These are phyloP conservation scores for Phaeophleospora eucalypticola DNA, from an alignment of 2,329 filamentous ascomycete genomes.

Conservation along the genomic window DNA sequence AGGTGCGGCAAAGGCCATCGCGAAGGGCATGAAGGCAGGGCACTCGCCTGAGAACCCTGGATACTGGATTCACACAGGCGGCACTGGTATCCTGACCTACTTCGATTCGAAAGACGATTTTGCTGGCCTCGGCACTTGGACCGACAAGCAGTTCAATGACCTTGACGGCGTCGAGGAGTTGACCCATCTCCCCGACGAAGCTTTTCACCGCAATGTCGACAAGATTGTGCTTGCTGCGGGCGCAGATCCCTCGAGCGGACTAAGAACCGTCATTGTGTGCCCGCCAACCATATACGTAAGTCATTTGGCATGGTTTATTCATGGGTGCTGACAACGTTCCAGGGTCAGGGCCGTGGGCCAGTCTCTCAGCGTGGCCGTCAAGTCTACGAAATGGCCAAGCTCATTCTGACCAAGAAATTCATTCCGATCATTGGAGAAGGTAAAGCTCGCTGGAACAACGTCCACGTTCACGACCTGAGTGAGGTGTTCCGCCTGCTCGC, in stretches of 20 bases:
- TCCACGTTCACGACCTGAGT: constrained; percentile 58
- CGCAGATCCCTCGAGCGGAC: constrained; percentile 39
- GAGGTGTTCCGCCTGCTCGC: constrained; percentile 52
- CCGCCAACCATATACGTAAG: constrained; percentile 47
- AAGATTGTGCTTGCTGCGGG: constrained; percentile 56
- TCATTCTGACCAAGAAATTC: constrained; percentile 50
- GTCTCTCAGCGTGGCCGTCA: constrained; percentile 54
- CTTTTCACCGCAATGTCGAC: constrained; percentile 64
- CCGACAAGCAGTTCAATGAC: constrained; percentile 55
- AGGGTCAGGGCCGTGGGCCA: constrained; percentile 50
- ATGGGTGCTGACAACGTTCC: background rate
- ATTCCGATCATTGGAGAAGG: constrained; percentile 56
- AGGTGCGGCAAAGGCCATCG: constrained; percentile 45
- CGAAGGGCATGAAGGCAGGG: constrained; percentile 45
- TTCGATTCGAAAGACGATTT: constrained; percentile 43
- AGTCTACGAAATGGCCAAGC: constrained; percentile 50
- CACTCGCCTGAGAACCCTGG: constrained; percentile 36
- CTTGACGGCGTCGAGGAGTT: constrained; percentile 51
- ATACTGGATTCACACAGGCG: constrained; percentile 49
- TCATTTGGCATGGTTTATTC: background rate
- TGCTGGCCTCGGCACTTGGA: constrained; percentile 42
- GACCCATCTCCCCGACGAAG: constrained; percentile 52
- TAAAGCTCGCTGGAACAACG: constrained; percentile 49
- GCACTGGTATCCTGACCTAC: constrained; percentile 53
- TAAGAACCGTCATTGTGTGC: constrained; percentile 61